A percentile compares a stretch with the other conserved stretches of the same genome.
phyloP scores from a whole-genome alignment of 2,329 filamentous ascomycete species.

The Raffaelea arxii region DNA sequence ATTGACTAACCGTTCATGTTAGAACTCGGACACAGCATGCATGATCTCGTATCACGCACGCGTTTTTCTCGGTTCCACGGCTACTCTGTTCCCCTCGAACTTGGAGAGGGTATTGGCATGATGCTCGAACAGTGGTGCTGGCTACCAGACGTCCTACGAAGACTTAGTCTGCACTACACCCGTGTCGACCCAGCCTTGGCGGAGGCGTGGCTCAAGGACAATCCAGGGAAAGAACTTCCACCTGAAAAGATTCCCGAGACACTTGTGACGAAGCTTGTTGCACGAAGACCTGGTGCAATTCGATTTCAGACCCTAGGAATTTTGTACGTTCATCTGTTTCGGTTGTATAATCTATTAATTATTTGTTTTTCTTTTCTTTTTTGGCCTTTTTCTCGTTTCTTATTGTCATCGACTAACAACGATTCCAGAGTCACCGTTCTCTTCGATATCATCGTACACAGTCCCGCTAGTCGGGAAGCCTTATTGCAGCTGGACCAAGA shows the following conservation, averaged over 20 bases:
- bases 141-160: not conserved
- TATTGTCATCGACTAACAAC: too few relatives aligned
- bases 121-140: not conserved
- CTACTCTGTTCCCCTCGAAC: not conserved
- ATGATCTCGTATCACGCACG: not conserved
- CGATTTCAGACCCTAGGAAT: too few relatives aligned
- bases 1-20: not conserved
- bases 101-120: not conserved
- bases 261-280: not conserved
- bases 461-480: not conserved
- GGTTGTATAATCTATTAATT: too few relatives aligned
- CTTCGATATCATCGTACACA: not conserved
- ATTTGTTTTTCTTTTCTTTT: too few relatives aligned
- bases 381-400: too few relatives aligned
- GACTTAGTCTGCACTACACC: not conserved
- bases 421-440: not conserved
- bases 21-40: constrained; percentile 1
- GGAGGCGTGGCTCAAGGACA: not conserved
- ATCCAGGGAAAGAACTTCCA: not conserved
- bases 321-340: too few relatives aligned
- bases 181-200: not conserved
- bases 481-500: not conserved
- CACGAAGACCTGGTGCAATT: too few relatives aligned
- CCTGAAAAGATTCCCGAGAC: not conserved
- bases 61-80: not conserved